Base-by-base conservation (phyloP, 768 basidiomycete species). In the Mrakia frigida region DNA sequence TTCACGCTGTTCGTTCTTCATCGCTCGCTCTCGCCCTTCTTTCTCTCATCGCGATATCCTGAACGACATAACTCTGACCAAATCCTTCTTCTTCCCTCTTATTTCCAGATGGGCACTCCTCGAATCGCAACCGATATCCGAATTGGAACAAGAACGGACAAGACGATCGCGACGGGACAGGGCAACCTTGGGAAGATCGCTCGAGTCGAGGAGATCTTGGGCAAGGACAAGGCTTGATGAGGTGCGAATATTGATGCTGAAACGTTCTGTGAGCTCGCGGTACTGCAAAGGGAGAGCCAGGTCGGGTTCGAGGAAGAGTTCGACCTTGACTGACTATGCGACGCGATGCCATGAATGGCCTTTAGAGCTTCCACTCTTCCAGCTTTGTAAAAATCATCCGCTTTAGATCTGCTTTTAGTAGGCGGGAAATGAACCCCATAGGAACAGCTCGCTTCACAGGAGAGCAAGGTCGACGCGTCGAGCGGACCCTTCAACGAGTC, bases 121-220 rank as follows among this genome's bases (percentile, higher is more conserved):
- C 88, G 90, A 71, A 87, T 94, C 73, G 92, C 92, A 16, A 96
- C 95, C 18, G 95, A 98, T 84, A 91, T 98, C 77, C 90, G 96
- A 37, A 95, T 98, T 73, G 96, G 96, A 60, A 98, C 96, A 1
- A 89, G 95, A 65, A 87, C 88, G 33, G 89, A 95, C 83, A 88
- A 89, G 77, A 85, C 87, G 53, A 86, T 90, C 25, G 75, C 80
- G 11, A 83, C 84, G 6, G 86, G 87, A 0, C 85, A 87, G 61
- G 93, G 90, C 10, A 97, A 97, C 79, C 88, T 88, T 31, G 85
- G 84, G 73, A 98, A 98, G 82, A 87, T 97, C 23, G 85, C 86
- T 70, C 87, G 94, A 37, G 94, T 98, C 11, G 86, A 91, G 79
- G 90, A 90, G 67, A 92, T 97, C 59, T 83, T 98, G 35, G 80